Base-by-base conservation (phyloP, 176 grass and related monocot genomes). In the Oryza longistaminata region DNA sequence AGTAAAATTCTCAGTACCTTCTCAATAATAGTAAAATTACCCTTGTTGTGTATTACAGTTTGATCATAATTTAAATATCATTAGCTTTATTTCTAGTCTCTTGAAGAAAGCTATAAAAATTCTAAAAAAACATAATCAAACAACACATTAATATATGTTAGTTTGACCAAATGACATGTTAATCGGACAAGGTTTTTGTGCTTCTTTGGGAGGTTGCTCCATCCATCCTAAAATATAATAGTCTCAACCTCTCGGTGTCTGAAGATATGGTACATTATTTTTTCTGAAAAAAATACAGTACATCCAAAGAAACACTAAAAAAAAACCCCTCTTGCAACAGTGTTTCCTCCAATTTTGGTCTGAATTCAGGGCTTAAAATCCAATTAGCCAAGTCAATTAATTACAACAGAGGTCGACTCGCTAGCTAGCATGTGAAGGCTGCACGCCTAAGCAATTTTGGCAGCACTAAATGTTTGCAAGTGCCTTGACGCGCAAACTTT, bases 401-500 rank as follows among this genome's bases (percentile, higher is more conserved):
- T 62, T 62, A 24, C 11, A n/a, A 62, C 21, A 9, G 21, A 62
- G 53, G 7, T 62, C 58, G 58, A 24, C 58, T 62, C 24, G 58
- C 58, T 62, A 24, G 55, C 55, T 61, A 60, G 55, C 55, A 62
- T 62, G 9, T 62, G 58, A 62, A 62, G 9, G 58, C 58, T 62
- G 58, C 58, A 24, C n/a, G 58, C 19, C 58, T 62, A 62, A 62
- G n/a, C n/a, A 62, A 62, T 24, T 62, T 62, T 24, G 58, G 21
- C n/a, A 62, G 19, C 58, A 62, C 58, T 62, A 62, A 62, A 62
- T 62, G 58, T 58, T 40, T 64, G 29, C 69, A 52, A 73, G 64
- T 25, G 35, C 48, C 78, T 25, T 75, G 71, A 87, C 78, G 49
- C 35, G 78, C 64, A 69, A 87, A 81, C 79, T 82, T 85, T 77